Evolutionary conservation across 2,329 filamentous ascomycete genomes (phyloP).

Genomic region (Thielaviopsis populi): DNA sequence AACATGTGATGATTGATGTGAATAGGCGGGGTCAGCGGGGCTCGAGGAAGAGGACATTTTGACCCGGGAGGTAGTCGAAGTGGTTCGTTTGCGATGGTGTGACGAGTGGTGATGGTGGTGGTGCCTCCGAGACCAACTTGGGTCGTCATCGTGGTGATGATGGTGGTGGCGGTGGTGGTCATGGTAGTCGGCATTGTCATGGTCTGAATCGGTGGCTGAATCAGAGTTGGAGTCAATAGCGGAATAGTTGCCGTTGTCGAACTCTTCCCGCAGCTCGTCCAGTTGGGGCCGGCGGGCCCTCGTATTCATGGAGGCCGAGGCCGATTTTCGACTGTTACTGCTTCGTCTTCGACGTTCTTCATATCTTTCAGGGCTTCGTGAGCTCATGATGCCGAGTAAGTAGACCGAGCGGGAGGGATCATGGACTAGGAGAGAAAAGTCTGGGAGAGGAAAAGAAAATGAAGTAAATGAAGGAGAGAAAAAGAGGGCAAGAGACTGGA

Average conservation of each 20-base stretch:
- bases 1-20: not conserved
- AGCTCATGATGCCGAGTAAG: constrained; percentile 5
- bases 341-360: constrained; percentile 4
- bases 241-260: not conserved
- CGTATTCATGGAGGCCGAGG: not conserved
- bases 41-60: constrained; percentile 1
- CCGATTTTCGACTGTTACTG: constrained; percentile 2
- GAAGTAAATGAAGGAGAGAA: not conserved
- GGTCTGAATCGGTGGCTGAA: not conserved
- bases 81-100: constrained; percentile 5
- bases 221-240: constrained; percentile 7
- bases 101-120: not conserved
- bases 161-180: not conserved
- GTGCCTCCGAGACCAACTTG: not conserved
- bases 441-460: not conserved
- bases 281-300: not conserved
- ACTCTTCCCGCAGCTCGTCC: constrained; percentile 5
- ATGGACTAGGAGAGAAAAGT: not conserved
- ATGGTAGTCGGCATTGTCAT: not conserved
- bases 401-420: not conserved
- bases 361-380: constrained; percentile 8
- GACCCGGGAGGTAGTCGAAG: constrained; percentile 1
- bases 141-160: not conserved
- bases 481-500: not conserved
- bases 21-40: not conserved